These are phyloP conservation scores for Endocarpon pusillum DNA, from an alignment of 495 filamentous ascomycete genomes.

Conservation along the genomic window DNA sequence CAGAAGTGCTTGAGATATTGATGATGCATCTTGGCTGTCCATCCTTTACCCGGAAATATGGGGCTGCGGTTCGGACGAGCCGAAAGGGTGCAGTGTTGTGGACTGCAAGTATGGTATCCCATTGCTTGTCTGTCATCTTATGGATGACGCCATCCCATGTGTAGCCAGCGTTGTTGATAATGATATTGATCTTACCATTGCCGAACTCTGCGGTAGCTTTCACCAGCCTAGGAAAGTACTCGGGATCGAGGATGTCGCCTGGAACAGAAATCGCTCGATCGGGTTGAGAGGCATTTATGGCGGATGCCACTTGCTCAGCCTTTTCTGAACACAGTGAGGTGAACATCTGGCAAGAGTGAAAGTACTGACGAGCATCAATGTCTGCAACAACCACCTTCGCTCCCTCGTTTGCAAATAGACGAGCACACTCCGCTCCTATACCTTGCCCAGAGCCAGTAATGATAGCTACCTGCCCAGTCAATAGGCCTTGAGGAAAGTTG, in stretches of 20 bases:
- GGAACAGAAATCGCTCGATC: constrained; percentile 50
- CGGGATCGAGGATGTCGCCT: constrained; percentile 53
- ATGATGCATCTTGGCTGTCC: constrained; percentile 60
- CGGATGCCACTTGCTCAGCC: constrained; percentile 39
- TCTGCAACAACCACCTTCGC: constrained; percentile 70
- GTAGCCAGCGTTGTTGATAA: constrained; percentile 78
- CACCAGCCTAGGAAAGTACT: constrained; percentile 50
- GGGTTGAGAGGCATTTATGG: constrained; percentile 42
- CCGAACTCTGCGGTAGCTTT: constrained; percentile 64
- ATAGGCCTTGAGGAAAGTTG: constrained; percentile 61
- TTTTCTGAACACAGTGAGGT: constrained; percentile 28
- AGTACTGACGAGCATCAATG: constrained; percentile 47
- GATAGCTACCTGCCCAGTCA: constrained; percentile 67
- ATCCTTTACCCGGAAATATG: constrained; percentile 76
- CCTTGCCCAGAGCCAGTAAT: constrained; percentile 80
- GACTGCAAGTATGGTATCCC: constrained; percentile 66
- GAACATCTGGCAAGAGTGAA: not conserved
- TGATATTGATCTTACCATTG: constrained; percentile 68
- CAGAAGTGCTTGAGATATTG: constrained; percentile 66
- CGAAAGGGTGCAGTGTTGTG: constrained; percentile 75
- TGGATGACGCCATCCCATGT: constrained; percentile 87
- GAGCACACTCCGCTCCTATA: constrained; percentile 69
- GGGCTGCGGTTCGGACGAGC: constrained; percentile 58
- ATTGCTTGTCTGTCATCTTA: constrained; percentile 86
- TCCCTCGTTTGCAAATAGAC: constrained; percentile 71